Base-by-base conservation (phyloP, 306 rosid species). In the Fragaria iinumae region DNA sequence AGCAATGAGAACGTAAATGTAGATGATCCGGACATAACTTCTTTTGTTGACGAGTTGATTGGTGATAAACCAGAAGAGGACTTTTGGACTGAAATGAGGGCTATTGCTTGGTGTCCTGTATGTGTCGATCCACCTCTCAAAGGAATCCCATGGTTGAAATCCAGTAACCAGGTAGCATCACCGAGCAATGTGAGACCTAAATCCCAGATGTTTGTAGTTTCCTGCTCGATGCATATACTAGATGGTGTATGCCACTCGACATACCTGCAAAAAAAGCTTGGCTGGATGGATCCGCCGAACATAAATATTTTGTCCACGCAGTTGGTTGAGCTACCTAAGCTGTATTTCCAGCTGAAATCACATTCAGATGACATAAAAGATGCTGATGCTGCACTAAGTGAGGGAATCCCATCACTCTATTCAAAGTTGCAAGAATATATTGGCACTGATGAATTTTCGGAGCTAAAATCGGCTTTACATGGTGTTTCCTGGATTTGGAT, bases 401-500 rank as follows among this genome's bases (percentile, higher is more conserved):
- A 89, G 44, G 96, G 89, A 76, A 86, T 94, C 71, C 92, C 89
- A 20, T 71, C 69, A 72, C 89, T 94, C 79, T 94, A 94, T 85
- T 88, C 82, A 67, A 90, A 87, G 80, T 72, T 94, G 91, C 95
- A 89, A 76, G 95, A 86, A 75, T 89, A 80, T 84, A 73, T 83
- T 69, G 87, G 75, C 55, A 79, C 81, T 38, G 87, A 86, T 73
- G 87, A 81, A 48, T 85, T 88, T 41, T 59, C 70, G 77, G 81
- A 73, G 71, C 83, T 90, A 57, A 90, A 84, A 83, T 82, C 91
- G 77, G 86, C 81, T 52, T 86, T 94, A 75, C 84, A 80, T 72
- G 93, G 89, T 69, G 83, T 87, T 80, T 78, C 97, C 68, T 94
- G 98, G 98, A 90, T 94, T 88, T 94, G 98, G 98, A 91, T 92